phyloP scores from a whole-genome alignment of 2,329 filamentous ascomycete genomes.

The Aspergillus sp. region DNA sequence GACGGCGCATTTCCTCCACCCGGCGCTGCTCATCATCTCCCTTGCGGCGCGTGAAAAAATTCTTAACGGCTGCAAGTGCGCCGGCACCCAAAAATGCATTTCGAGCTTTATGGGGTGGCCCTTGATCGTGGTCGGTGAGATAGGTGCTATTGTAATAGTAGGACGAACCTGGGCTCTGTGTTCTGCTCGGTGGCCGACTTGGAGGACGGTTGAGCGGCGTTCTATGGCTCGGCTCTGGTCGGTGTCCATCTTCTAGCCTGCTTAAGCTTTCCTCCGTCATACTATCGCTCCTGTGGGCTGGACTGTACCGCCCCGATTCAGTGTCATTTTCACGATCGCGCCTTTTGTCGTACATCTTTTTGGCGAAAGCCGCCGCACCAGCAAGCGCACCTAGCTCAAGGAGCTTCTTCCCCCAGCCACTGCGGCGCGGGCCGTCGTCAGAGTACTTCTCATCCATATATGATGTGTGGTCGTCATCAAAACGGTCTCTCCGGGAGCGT shows the following conservation, averaged over 20 bases:
- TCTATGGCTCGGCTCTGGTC: conserved; percentile 38
- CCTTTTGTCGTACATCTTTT: conserved; percentile 54
- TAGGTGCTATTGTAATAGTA: conserved; percentile 38
- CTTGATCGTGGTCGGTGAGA: conserved; percentile 38
- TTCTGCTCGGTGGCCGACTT: conserved; percentile 26
- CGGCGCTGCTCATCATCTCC: conserved; percentile 55
- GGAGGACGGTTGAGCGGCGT: conserved; percentile 29
- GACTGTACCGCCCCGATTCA: conserved; percentile 49
- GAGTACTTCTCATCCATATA: conserved; percentile 64
- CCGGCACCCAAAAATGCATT: conserved; percentile 64
- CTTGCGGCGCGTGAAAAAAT: conserved; percentile 57
- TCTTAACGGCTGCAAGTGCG: conserved; percentile 55
- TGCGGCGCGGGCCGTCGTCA: conserved; percentile 44
- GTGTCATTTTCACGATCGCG: conserved; percentile 50
- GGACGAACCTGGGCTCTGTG: conserved; percentile 30
- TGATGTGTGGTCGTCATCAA: conserved; percentile 50
- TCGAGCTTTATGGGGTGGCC: conserved; percentile 45
- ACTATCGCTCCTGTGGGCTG: conserved; percentile 43
- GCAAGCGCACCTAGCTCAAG: conserved; percentile 57
- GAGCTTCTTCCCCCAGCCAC: conserved; percentile 58
- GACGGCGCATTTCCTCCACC: conserved; percentile 50
- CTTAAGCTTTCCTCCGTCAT: conserved; percentile 38
- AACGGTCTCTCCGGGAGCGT: conserved; percentile 36
- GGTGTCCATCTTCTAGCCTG: conserved; percentile 50
- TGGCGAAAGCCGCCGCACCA: conserved; percentile 59